Percentiles rank a stretch among this genome's conserved stretches.
Evolutionary conservation across 164 flowering plant species (phyloP).

Genomic region (Vitis amurensis): DNA sequence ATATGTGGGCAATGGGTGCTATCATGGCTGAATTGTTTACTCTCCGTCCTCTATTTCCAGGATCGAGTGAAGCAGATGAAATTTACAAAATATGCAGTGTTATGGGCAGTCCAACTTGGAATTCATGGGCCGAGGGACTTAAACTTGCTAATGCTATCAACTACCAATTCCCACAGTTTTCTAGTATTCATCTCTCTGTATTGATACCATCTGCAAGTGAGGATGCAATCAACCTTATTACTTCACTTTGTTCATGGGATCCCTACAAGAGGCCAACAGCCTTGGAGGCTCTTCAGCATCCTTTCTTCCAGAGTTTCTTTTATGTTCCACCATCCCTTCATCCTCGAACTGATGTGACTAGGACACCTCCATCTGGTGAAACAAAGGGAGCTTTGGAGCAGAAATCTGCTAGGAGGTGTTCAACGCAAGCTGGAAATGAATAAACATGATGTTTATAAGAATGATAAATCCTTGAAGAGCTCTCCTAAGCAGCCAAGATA

Average conservation of each 20-base stretch:
- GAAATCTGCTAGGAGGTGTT: slow-evolving; percentile 56
- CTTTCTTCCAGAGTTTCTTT: slow-evolving; percentile 72
- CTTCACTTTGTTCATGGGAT: slow-evolving; percentile 60
- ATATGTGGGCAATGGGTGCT: slow-evolving; percentile 99
- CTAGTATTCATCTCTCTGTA: slow-evolving; percentile 62
- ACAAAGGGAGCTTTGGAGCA: slow-evolving; percentile 47
- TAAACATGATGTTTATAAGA: slow-evolving; percentile 50
- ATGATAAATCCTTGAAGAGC: slow-evolving; percentile 43
- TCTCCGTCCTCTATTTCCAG: slow-evolving; percentile 91
- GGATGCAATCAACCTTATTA: slow-evolving; percentile 67
- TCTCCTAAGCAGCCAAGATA: slow-evolving; percentile 55
- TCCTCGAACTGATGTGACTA: slow-evolving; percentile 40
- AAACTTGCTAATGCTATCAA: slow-evolving; percentile 65
- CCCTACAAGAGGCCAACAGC: slow-evolving; percentile 62
- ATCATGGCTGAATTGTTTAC: slow-evolving; percentile 91
- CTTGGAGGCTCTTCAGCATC: slow-evolving; percentile 56
- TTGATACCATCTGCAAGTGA: slow-evolving; percentile 72
- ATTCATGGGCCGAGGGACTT: slow-evolving; percentile 70
- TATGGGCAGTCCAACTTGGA: slow-evolving; percentile 72
- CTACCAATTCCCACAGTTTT: slow-evolving; percentile 80
- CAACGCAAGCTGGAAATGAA: slow-evolving; percentile 80
- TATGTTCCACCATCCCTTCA: slow-evolving; percentile 95
- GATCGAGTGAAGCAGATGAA: slow-evolving; percentile 78
- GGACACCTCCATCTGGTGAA: slow-evolving; percentile 90
- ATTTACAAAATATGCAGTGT: slow-evolving; percentile 89